These are phyloP conservation scores for Exobasidium rhododendri DNA, from an alignment of 1,284 basidiomycete genomes.

Conservation along the genomic window DNA sequence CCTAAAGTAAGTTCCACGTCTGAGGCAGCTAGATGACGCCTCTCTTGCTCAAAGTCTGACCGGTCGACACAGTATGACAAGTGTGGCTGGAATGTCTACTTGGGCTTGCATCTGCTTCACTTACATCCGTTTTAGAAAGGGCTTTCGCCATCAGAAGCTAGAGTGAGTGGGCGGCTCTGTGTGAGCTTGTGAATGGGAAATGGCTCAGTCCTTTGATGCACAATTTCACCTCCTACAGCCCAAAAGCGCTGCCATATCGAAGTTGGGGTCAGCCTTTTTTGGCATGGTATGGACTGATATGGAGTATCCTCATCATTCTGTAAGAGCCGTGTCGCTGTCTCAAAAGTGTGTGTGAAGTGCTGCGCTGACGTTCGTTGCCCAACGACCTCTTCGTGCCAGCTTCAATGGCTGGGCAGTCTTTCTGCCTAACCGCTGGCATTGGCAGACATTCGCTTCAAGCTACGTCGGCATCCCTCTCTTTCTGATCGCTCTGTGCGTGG, in stretches of 20 bases:
- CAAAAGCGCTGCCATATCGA: conserved; percentile 60
- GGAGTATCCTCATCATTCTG: conserved; percentile 2
- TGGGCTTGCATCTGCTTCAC: conserved; percentile 79
- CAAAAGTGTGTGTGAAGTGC: no score
- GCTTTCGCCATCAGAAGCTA: conserved; percentile 61
- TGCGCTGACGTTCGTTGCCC: no score
- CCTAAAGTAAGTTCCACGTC: background rate
- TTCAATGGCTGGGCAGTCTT: conserved; percentile 26
- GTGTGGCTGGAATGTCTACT: conserved; percentile 68
- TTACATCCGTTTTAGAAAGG: conserved; percentile 71
- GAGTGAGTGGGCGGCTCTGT: background rate
- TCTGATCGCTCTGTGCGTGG: conserved; percentile 9
- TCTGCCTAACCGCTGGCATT: conserved; percentile 31
- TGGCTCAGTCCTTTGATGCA: background rate
- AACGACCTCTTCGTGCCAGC: conserved; percentile 33
- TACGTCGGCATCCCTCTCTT: conserved; percentile 68
- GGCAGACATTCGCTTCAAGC: conserved; percentile 72
- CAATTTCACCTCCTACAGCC: conserved; percentile 54
- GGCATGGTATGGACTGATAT: background rate
- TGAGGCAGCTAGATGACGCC: no score
- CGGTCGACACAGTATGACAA: conserved; percentile 58
- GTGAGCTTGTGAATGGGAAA: background rate
- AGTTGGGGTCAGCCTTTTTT: conserved; percentile 19
- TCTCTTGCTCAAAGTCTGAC: no score
- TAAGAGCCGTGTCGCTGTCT: conserved; percentile 40